Percentiles rank a stretch among this genome's conserved stretches.
These are phyloP conservation scores for Capronia americana DNA, from an alignment of 2,329 filamentous ascomycete species.

Conservation along the genomic window DNA sequence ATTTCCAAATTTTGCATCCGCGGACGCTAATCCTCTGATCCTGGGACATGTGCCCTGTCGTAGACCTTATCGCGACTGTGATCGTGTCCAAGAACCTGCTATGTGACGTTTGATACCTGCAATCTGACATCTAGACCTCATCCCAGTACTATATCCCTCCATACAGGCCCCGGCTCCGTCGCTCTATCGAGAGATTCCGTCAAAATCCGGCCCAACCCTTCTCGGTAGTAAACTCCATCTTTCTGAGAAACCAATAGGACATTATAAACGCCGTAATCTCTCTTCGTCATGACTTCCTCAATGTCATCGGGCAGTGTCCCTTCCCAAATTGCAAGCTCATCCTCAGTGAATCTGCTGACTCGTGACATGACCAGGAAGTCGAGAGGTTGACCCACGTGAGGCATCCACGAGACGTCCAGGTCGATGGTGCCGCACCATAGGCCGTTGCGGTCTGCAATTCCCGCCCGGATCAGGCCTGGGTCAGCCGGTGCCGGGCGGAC, in stretches of 20 bases:
- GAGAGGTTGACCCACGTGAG: slow-evolving; percentile 29
- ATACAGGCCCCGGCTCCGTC: slow-evolving; percentile 34
- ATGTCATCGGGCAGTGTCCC: slow-evolving; percentile 36
- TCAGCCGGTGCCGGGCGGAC: slow-evolving; percentile 39
- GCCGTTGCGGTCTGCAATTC: slow-evolving; percentile 37
- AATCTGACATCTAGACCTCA: slow-evolving; percentile 13
- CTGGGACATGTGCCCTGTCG: not conserved
- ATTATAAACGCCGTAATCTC: slow-evolving; percentile 39
- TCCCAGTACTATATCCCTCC: slow-evolving; percentile 39
- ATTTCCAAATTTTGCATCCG: not conserved
- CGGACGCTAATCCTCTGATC: not conserved
- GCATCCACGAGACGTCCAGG: slow-evolving; percentile 35
- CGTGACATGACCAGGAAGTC: slow-evolving; percentile 40
- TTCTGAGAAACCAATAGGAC: slow-evolving; percentile 37
- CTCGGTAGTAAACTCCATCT: slow-evolving; percentile 37
- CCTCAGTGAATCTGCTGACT: slow-evolving; percentile 37
- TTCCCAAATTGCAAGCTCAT: slow-evolving; percentile 38
- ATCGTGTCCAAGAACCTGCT: not conserved
- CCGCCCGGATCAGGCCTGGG: slow-evolving; percentile 39
- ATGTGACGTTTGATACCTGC: not conserved
- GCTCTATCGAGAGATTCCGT: slow-evolving; percentile 32
- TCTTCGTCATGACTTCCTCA: slow-evolving; percentile 32
- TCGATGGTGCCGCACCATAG: slow-evolving; percentile 41
- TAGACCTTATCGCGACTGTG: not conserved
- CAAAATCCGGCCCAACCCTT: slow-evolving; percentile 39